A percentile compares a stretch with the other conserved stretches of the same genome.
phyloP scores from a whole-genome alignment of 2,329 filamentous ascomycete genomes.

The Aspergillus latus region DNA sequence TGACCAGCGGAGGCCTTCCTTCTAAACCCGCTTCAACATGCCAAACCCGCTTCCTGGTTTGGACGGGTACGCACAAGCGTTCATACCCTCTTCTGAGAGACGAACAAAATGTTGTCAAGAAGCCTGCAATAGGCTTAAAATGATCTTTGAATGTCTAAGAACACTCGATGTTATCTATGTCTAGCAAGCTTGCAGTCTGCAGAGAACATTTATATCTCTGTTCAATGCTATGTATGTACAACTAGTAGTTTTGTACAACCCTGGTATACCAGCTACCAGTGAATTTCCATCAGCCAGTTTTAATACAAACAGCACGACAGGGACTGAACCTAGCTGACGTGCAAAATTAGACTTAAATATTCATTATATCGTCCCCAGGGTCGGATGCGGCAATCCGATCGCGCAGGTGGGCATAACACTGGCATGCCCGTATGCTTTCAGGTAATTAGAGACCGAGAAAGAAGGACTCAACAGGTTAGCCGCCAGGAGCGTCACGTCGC shows the following conservation, averaged over 20 bases:
- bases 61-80: no score
- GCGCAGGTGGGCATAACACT: neutral
- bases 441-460: neutral
- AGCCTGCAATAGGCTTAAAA: no score
- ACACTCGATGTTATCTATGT: neutral
- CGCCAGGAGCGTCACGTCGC: neutral
- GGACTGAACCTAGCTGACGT: neutral
- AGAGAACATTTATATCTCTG: neutral
- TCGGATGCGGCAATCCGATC: neutral
- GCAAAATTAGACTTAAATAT: neutral
- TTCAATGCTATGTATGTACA: neutral
- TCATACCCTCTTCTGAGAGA: no score
- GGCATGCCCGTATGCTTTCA: neutral
- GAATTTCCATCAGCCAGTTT: neutral
- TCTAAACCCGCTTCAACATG: no score
- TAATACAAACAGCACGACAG: neutral
- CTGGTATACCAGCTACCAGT: constrained; percentile 14
- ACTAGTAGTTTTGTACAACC: constrained; percentile 1
- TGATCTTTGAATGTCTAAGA: no score
- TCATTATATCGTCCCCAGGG: neutral
- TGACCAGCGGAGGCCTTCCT: no score
- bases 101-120: no score
- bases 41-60: no score
- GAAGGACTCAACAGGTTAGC: neutral
- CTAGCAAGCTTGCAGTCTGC: neutral